Conservation (phyloP, 2,329 filamentous ascomycete genomes). For the Clarireedia monteithiana region DNA sequence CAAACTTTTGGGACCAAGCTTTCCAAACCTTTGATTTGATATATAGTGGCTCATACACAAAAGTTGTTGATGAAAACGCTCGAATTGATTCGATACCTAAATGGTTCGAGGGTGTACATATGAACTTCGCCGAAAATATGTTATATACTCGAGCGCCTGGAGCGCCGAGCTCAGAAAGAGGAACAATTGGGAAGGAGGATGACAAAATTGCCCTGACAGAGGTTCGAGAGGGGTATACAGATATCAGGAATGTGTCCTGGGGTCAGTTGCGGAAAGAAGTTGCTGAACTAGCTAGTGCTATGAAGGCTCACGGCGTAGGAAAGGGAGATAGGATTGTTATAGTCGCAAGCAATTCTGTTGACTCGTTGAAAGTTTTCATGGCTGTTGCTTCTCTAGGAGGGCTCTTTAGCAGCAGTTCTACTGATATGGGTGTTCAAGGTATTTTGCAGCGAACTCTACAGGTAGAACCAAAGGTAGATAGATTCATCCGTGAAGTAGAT, state of each 20-base stretch:
- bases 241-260: constrained; percentile 56
- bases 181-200: constrained; percentile 61
- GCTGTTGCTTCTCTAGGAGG: constrained; percentile 64
- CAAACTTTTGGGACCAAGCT: constrained; percentile 57
- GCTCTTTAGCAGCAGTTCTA: constrained; percentile 68
- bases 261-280: constrained; percentile 53
- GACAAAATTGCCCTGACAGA: constrained; percentile 62
- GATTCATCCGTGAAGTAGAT: not conserved
- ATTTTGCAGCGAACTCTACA: constrained; percentile 68
- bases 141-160: constrained; percentile 49
- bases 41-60: constrained; percentile 49
- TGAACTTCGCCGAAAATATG: constrained; percentile 78
- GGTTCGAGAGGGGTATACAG: constrained; percentile 56
- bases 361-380: constrained; percentile 65
- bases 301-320: constrained; percentile 56
- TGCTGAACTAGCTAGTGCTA: constrained; percentile 53
- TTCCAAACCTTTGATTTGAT: constrained; percentile 55
- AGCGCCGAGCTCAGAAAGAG: constrained; percentile 37
- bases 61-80: constrained; percentile 59
- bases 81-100: constrained; percentile 64
- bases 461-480: constrained; percentile 57
- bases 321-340: constrained; percentile 70
- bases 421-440: constrained; percentile 76
- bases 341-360: constrained; percentile 66
- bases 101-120: constrained; percentile 67